A percentile compares a stretch with the other conserved stretches of the same genome.
phyloP scores from a whole-genome alignment of 768 basidiomycete genomes.

The Russula griseocarnosa region DNA sequence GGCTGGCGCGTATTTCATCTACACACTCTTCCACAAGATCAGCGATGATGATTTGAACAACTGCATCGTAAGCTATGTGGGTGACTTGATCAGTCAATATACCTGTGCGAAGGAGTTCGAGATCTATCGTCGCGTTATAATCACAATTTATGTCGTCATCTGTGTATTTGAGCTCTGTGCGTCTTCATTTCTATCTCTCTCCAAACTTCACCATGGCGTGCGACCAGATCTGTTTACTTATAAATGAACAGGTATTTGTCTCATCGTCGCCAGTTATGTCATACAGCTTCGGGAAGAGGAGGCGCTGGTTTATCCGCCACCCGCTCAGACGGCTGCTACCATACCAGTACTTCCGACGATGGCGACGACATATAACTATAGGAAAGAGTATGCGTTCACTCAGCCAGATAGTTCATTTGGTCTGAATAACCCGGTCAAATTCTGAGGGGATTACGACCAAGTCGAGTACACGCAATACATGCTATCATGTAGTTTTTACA shows the following conservation, averaged over 20 bases:
- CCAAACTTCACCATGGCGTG: conserved; percentile 4
- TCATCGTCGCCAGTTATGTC: conserved; percentile 51
- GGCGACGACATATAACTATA: conserved; percentile 24
- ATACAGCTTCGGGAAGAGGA: conserved; percentile 52
- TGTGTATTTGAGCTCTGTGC: conserved; percentile 56
- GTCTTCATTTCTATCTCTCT: conserved; percentile 30
- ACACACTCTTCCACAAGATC: conserved; percentile 42
- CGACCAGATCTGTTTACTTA: background rate
- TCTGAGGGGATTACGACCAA: conserved; percentile 9
- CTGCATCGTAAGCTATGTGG: conserved; percentile 38
- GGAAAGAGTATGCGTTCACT: conserved; percentile 9
- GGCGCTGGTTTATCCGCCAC: conserved; percentile 22
- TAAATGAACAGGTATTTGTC: conserved; percentile 43
- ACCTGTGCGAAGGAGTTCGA: conserved; percentile 44
- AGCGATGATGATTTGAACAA: conserved; percentile 37
- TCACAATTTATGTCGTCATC: conserved; percentile 46
- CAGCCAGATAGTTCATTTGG: conserved; percentile 14
- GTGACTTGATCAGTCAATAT: conserved; percentile 34
- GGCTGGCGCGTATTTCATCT: conserved; percentile 48
- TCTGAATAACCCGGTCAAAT: background rate
- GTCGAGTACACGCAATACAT: background rate
- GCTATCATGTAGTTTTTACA: background rate
- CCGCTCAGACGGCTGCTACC: conserved; percentile 12
- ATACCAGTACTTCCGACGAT: conserved; percentile 4
- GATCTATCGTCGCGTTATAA: conserved; percentile 42